Percentiles rank a stretch among this genome's conserved stretches.
phyloP scores from a whole-genome alignment of 2,329 filamentous ascomycete genomes.

The Fusarium miscanthi region DNA sequence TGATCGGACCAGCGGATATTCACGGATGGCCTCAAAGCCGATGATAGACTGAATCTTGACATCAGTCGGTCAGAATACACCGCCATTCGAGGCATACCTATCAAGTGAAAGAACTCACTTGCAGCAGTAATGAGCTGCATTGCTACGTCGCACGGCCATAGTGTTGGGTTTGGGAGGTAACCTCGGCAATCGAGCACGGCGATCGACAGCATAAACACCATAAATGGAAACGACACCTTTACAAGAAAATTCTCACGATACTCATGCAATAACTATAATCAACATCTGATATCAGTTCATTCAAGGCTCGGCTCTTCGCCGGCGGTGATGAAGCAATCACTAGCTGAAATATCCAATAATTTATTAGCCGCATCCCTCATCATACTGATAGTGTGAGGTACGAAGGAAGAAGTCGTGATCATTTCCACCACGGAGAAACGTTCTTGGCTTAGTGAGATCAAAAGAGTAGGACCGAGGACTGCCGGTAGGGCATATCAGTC shows the following conservation, averaged over 20 bases:
- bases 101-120: neutral
- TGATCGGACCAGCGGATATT: neutral
- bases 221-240: neutral
- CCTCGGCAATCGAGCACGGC: neutral
- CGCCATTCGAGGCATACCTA: neutral
- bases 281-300: neutral
- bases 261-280: neutral
- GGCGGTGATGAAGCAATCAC: conserved; percentile 3
- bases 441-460: neutral
- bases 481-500: neutral
- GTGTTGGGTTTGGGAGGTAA: neutral
- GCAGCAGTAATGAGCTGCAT: neutral
- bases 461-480: conserved; percentile 10
- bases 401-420: neutral
- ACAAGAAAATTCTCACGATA: neutral
- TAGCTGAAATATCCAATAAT: neutral
- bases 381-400: rapidly evolving
- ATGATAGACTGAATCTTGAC: neutral
- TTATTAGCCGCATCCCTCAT: rapidly evolving
- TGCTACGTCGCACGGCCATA: neutral
- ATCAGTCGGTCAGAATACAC: neutral
- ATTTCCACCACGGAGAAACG: neutral
- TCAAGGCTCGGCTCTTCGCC: conserved; percentile 2
- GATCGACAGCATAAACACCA: neutral
- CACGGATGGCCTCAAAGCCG: neutral